Base-by-base conservation (phyloP, 2,329 filamentous ascomycete species). In the Epichloe bromicola region DNA sequence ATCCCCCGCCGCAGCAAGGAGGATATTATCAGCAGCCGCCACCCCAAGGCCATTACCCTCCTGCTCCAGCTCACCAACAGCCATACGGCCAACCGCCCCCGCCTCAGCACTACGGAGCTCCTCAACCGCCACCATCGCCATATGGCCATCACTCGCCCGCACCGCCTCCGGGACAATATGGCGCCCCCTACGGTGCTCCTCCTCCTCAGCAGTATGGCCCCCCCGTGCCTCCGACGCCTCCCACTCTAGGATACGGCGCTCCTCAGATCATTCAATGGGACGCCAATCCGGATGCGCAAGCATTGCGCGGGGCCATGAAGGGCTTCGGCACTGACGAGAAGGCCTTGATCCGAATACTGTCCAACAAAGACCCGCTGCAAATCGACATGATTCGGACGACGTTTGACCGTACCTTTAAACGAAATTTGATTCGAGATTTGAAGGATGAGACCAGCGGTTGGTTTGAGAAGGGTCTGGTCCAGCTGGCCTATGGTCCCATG, bases 251-350 rank as follows among this genome's bases (percentile, higher is more conserved):
- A 37, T 96, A 95, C 61, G 80, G 81, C 3, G 76, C 84, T 0
- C 79, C 80, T 12, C 85, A 86, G 60, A 72, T 79, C 44, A 85
- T 87, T 42, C 74, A 79, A 33, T 83, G 76, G 74, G 82, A 95
- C 56, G 83, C 80, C 46, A 74, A 71, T 3, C 70, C 73, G 12
- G 82, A 93, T 58, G 85, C 88, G 0, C 79, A 88, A 52, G 78
- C 74, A 4, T 72, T 95, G 20, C 80, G 88, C 49, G 78, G 78
- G 58, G 88, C 91, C 2, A 95, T 96, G 88, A 95, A 95, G 67
- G 89, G 89, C 0, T 87, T 95, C 55, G 91, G 90, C 36, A 96
- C 90, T 0, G 82, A 97, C 60, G 90, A 96, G 65, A 84, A 82
- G 60, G 67, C 77, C 0, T 71, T 97, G 15, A 90, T 95, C 56